Evolutionary conservation across 495 filamentous ascomycete genomes (phyloP).

Genomic region (Xylaria bambusicola): DNA sequence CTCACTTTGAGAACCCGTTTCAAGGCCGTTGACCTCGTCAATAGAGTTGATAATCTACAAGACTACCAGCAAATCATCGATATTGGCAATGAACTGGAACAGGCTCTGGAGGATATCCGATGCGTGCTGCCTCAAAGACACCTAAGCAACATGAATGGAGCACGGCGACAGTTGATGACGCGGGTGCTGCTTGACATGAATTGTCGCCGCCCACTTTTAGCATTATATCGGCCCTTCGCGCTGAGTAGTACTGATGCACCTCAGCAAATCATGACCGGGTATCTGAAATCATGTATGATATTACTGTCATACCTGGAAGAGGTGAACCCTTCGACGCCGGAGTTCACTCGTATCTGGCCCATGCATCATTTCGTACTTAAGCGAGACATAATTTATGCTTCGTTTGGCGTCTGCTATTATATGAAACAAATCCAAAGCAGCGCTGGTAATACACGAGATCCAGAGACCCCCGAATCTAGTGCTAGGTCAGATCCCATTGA

Average conservation of each 20-base stretch:
- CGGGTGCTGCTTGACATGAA: constrained; percentile 39
- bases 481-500: constrained; percentile 21
- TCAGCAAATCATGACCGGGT: constrained; percentile 36
- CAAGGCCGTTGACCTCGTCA: constrained; percentile 35
- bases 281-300: constrained; percentile 42
- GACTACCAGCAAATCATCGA: constrained; percentile 39
- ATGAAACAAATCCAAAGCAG: constrained; percentile 30
- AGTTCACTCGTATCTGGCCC: constrained; percentile 34
- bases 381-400: constrained; percentile 39
- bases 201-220: constrained; percentile 37
- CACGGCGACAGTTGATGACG: constrained; percentile 34
- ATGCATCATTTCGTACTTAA: constrained; percentile 38
- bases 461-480: not conserved
- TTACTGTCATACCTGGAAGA: constrained; percentile 41
- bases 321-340: constrained; percentile 31
- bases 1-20: constrained; percentile 36
- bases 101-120: constrained; percentile 39
- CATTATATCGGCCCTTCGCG: constrained; percentile 44
- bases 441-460: not conserved
- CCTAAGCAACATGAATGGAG: constrained; percentile 26
- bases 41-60: constrained; percentile 36
- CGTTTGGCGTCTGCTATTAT: constrained; percentile 42
- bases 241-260: constrained; percentile 34
- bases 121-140: constrained; percentile 32
- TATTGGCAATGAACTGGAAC: constrained; percentile 39